Percentiles rank a stretch among this genome's conserved stretches.
These are phyloP conservation scores for Xylariaceae sp. DNA, from an alignment of 2,329 filamentous ascomycete species.

Conservation along the genomic window DNA sequence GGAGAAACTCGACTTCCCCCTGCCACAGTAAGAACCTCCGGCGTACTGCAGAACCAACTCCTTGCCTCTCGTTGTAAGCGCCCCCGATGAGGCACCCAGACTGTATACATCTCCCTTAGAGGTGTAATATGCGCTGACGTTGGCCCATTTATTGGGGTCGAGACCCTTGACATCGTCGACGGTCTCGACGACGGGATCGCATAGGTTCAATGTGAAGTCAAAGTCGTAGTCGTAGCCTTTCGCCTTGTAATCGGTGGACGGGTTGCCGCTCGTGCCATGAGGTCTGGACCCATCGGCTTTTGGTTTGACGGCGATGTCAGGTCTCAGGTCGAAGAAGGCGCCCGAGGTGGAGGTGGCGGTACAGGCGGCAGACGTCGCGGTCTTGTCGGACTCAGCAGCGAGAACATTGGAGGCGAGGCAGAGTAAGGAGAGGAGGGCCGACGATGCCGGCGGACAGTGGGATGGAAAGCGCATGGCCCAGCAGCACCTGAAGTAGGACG, in stretches of 20 bases:
- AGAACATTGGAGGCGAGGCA: slow-evolving; percentile 25
- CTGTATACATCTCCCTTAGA: slow-evolving; percentile 63
- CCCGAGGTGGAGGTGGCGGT: slow-evolving; percentile 53
- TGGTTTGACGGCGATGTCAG: slow-evolving; percentile 44
- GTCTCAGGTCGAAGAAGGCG: slow-evolving; percentile 56
- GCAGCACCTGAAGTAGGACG: too few relatives aligned
- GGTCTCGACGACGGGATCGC: slow-evolving; percentile 66
- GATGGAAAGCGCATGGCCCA: slow-evolving; percentile 21
- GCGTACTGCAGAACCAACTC: slow-evolving; percentile 76
- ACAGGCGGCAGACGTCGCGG: slow-evolving; percentile 44
- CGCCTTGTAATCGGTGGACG: slow-evolving; percentile 54
- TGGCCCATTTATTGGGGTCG: slow-evolving; percentile 57
- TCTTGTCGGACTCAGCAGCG: slow-evolving; percentile 33
- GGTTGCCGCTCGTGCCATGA: slow-evolving; percentile 33
- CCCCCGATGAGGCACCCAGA: slow-evolving; percentile 63
- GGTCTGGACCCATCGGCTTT: slow-evolving; percentile 39
- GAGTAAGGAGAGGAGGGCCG: slow-evolving; percentile 32
- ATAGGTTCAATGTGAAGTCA: slow-evolving; percentile 84
- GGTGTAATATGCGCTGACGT: slow-evolving; percentile 76
- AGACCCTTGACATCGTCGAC: slow-evolving; percentile 62
- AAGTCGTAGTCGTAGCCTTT: slow-evolving; percentile 72
- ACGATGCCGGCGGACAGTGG: slow-evolving; percentile 17
- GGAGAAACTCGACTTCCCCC: slow-evolving; percentile 33
- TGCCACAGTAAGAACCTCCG: slow-evolving; percentile 69
- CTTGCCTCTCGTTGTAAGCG: slow-evolving; percentile 58